Evolutionary conservation across 2,329 filamentous ascomycete genomes (phyloP).

Genomic region (Zasmidium cellare): DNA sequence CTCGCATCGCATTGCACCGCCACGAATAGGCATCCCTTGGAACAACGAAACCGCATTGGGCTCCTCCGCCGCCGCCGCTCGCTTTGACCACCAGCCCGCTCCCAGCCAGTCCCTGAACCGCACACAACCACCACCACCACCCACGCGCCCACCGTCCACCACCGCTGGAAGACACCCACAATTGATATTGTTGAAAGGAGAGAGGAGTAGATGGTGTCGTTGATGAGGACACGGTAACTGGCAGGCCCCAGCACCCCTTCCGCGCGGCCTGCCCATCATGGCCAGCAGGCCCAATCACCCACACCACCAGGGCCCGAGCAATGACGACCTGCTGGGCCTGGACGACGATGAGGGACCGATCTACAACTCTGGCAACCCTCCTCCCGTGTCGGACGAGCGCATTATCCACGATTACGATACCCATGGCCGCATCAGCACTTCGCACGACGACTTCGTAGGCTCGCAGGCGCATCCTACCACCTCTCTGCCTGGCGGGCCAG

Average conservation of each 20-base stretch:
- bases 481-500: conserved; percentile 47
- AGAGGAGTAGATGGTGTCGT: conserved; percentile 15
- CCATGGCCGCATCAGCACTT: conserved; percentile 76
- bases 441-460: conserved; percentile 94
- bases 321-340: conserved; percentile 60
- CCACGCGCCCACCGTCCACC: neutral
- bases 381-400: conserved; percentile 79
- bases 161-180: neutral
- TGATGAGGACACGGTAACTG: conserved; percentile 10
- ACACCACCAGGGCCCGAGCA: conserved; percentile 37
- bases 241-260: conserved; percentile 15
- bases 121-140: neutral
- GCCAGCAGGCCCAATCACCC: conserved; percentile 57
- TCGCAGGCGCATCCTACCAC: conserved; percentile 40
- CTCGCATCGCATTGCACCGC: neutral
- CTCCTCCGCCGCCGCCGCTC: neutral
- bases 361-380: conserved; percentile 75
- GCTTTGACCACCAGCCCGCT: neutral
- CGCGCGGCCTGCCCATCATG: conserved; percentile 35
- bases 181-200: neutral
- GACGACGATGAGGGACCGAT: conserved; percentile 67
- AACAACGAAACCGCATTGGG: neutral
- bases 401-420: conserved; percentile 71
- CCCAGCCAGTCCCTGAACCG: neutral
- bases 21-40: neutral